Evolutionary conservation across 2,329 filamentous ascomycete species (phyloP).

Genomic region (Fusarium compactum): DNA sequence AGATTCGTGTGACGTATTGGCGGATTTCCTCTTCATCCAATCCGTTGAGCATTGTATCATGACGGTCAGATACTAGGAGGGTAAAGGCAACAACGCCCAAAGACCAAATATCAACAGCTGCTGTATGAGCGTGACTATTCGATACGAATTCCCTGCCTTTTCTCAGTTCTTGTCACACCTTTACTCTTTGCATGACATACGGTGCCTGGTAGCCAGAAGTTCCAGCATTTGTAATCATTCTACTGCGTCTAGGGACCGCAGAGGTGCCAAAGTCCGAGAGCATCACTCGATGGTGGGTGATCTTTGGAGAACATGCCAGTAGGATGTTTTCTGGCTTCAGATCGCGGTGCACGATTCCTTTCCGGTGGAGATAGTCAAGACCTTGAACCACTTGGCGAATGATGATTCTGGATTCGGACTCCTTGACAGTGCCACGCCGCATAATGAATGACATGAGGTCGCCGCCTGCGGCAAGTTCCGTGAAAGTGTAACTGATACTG

Average conservation of each 20-base stretch:
- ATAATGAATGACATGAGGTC: slow-evolving; percentile 64
- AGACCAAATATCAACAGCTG: slow-evolving; percentile 65
- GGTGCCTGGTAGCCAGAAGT: slow-evolving; percentile 63
- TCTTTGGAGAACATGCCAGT: slow-evolving; percentile 59
- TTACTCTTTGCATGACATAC: slow-evolving; percentile 48
- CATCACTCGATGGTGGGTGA: slow-evolving; percentile 59
- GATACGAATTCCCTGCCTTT: slow-evolving; percentile 55
- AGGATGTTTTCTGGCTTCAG: slow-evolving; percentile 68
- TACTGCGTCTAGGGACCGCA: slow-evolving; percentile 56
- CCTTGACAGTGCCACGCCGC: slow-evolving; percentile 52
- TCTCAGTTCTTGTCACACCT: slow-evolving; percentile 7
- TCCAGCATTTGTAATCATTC: slow-evolving; percentile 60
- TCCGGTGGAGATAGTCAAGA: slow-evolving; percentile 62
- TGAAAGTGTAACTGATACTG: slow-evolving; percentile 63
- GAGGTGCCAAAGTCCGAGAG: slow-evolving; percentile 66
- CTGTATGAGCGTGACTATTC: slow-evolving; percentile 47
- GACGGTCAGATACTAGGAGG: slow-evolving; percentile 47
- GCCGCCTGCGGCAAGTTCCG: slow-evolving; percentile 67
- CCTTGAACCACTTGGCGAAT: slow-evolving; percentile 61
- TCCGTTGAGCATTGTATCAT: slow-evolving; percentile 45
- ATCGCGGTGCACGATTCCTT: slow-evolving; percentile 64
- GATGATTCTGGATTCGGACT: slow-evolving; percentile 60
- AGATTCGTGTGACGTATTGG: slow-evolving; percentile 26
- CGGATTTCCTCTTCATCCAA: slow-evolving; percentile 47
- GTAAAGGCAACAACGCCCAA: slow-evolving; percentile 61